Conservation (phyloP, 2,329 filamentous ascomycete species). For the Domatiomyces globalis region DNA sequence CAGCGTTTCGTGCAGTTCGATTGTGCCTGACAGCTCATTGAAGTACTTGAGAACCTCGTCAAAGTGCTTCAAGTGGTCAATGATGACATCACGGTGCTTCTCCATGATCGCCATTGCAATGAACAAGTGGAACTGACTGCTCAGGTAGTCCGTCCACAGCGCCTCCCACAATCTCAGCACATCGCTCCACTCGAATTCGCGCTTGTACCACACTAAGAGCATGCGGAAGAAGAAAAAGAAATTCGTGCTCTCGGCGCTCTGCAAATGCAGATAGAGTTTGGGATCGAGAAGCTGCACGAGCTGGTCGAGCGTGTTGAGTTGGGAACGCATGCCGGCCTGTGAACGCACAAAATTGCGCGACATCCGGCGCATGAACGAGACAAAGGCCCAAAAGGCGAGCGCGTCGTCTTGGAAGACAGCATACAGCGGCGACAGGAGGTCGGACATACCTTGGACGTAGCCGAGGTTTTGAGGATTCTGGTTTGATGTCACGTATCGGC, state of each 20-base stretch:
- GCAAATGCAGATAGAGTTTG: conserved; percentile 77
- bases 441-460: conserved; percentile 98
- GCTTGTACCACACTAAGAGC: conserved; percentile 97
- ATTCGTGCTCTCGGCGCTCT: conserved; percentile 86
- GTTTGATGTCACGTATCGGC: conserved; percentile 11
- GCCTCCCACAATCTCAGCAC: conserved; percentile 80
- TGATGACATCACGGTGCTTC: conserved; percentile 91
- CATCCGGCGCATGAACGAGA: conserved; percentile 95
- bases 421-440: conserved; percentile 88
- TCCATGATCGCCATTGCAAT: conserved; percentile 87
- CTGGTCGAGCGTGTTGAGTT: conserved; percentile 81
- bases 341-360: conserved; percentile 92
- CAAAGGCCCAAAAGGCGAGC: conserved; percentile 91
- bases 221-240: conserved; percentile 99
- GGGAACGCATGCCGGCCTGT: conserved; percentile 88
- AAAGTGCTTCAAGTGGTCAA: conserved; percentile 85
- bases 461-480: conserved; percentile 54
- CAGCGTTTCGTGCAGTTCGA: conserved; percentile 76
- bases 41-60: conserved; percentile 97
- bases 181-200: conserved; percentile 84
- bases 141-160: conserved; percentile 85
- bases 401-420: conserved; percentile 96
- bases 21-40: conserved; percentile 86
- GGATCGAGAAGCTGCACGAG: conserved; percentile 95
- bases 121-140: conserved; percentile 85